A percentile compares a stretch with the other conserved stretches of the same genome.
Evolutionary conservation across 78 protist species (phyloP).

Genomic region (Chrysochromulina parva): DNA sequence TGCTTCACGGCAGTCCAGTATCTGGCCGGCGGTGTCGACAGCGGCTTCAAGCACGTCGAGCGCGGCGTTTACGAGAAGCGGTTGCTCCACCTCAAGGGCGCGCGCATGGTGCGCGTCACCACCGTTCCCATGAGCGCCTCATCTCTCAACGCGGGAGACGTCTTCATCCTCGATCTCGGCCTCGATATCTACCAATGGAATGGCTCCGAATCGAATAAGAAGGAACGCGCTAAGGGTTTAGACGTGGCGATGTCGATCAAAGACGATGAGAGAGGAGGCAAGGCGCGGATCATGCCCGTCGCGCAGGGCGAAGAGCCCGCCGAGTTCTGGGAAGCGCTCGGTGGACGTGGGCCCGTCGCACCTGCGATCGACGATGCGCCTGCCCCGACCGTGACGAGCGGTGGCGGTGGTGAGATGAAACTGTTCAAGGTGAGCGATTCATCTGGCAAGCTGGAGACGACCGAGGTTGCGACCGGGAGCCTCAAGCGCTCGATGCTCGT

Average conservation of each 20-base stretch:
- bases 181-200: slow-evolving; percentile 31
- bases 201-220: background rate
- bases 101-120: background rate
- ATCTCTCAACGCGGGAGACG: slow-evolving; percentile 24
- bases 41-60: slow-evolving; percentile 42
- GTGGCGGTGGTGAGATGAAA: too few relatives aligned
- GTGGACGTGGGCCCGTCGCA: background rate
- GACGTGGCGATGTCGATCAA: slow-evolving; percentile 45
- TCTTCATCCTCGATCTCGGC: slow-evolving; percentile 35
- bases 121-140: background rate
- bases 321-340: background rate
- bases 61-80: slow-evolving; percentile 35
- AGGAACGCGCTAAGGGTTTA: slow-evolving; percentile 59
- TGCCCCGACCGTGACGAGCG: too few relatives aligned
- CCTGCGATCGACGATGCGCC: background rate
- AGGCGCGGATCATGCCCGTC: background rate
- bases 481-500: background rate
- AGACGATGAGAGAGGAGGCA: slow-evolving; percentile 52
- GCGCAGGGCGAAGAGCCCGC: background rate
- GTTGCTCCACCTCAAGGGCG: slow-evolving; percentile 22
- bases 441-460: background rate
- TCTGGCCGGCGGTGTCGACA: slow-evolving; percentile 25
- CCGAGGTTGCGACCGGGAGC: background rate
- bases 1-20: background rate
- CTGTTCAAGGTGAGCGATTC: slow-evolving; percentile 37